Base-by-base conservation (phyloP, 2,329 filamentous ascomycete species). In the Talaromyces sp. region DNA sequence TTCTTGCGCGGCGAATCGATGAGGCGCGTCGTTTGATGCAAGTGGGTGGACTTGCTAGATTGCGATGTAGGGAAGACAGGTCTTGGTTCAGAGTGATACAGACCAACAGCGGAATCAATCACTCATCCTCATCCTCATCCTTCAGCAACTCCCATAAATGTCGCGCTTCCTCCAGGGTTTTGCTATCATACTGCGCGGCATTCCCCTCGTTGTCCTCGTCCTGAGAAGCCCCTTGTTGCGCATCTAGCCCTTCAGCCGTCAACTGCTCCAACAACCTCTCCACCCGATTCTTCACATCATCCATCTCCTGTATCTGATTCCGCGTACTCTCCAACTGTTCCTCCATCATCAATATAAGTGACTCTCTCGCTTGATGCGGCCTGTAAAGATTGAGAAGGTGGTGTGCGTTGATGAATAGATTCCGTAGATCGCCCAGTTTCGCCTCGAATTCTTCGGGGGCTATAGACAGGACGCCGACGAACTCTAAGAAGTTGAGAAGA, bases 341-440 rank as follows among this genome's bases (percentile, higher is more conserved):
- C 78, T 97, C 91, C 90, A 97, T 93, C 82, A 94, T 86, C 69
- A 89, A 80, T 37, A 97, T 96, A 65, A 96, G 82, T 33, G 89
- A 93, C 80, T 97, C 93, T 52, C 94, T 82, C 27, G 93, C 93
- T 79, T 98, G 94, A 75, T 97, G 93, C 10, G 93, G 93, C 37
- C 94, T 86, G 79, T 97, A 98, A 76, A 96, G 89, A 76, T 99
- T 99, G 69, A 98, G 87, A 62, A 97, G 85, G 73, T 96, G 92
- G 78, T 97, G 93, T 73, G 96, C 90, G 76, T 98, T 98, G 76
- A 94, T 89, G 68, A 96, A 89, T 33, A 98, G 81, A 16, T 89
- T 93, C 71, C 90, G 85, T 37, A 99, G 79, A 75, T 98, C 90
- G 52, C 87, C 83, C 54, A 94, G 84, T 75, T 96, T 96, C 49